These are phyloP conservation scores for Purshia tridentata DNA, from an alignment of 306 rosid species.

Conservation along the genomic window DNA sequence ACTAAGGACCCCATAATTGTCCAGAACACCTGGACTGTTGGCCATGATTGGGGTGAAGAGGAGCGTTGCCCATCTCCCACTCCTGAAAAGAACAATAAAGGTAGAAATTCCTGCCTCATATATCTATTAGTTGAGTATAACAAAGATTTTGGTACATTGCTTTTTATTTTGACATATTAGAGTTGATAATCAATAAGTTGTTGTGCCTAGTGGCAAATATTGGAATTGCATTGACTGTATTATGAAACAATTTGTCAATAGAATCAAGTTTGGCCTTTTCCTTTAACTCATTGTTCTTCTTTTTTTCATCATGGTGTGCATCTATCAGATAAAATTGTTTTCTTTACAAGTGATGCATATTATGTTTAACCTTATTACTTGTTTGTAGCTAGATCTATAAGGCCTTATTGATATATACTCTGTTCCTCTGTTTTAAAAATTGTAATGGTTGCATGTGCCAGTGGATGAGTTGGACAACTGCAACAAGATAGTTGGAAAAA, in stretches of 20 bases:
- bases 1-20: slow-evolving; percentile 96
- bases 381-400: neutral
- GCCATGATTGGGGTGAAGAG: slow-evolving; percentile 98
- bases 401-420: slow-evolving; percentile 2
- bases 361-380: neutral
- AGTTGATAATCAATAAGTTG: slow-evolving; percentile 5
- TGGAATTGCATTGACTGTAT: neutral
- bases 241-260: neutral
- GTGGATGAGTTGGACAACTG: slow-evolving; percentile 98
- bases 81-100: slow-evolving; percentile 69
- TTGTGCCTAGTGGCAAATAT: neutral
- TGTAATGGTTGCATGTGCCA: slow-evolving; percentile 40
- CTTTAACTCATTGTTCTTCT: neutral
- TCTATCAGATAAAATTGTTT: neutral
- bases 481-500: slow-evolving; percentile 84
- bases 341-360: neutral
- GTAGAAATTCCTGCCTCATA: slow-evolving; percentile 34
- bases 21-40: slow-evolving; percentile 92
- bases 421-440: slow-evolving; percentile 19
- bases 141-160: neutral
- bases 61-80: slow-evolving; percentile 92
- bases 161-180: neutral
- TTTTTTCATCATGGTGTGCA: neutral
- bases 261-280: neutral
- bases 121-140: slow-evolving; percentile 20